Percentiles rank a stretch among this genome's conserved stretches.
Conservation (phyloP, 352 stramenopile genomes). For the Globisporangium nodosum region DNA sequence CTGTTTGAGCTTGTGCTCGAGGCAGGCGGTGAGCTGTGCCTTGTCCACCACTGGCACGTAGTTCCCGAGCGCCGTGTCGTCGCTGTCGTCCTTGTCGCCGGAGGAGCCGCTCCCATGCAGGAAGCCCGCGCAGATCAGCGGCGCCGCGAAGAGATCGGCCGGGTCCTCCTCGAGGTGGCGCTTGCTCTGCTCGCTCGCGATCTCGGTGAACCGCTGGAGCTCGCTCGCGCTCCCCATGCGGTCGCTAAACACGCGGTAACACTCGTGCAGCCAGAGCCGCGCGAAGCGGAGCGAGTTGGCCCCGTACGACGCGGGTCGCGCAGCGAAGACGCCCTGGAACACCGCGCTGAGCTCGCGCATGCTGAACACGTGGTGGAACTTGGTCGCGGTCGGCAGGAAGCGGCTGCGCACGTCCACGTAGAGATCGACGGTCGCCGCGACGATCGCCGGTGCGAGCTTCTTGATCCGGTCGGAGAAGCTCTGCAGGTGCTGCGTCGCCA, state of each 20-base stretch:
- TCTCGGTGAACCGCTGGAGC: constrained; percentile 71
- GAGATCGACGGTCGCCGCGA: constrained; percentile 81
- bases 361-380: constrained; percentile 93
- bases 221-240: constrained; percentile 77
- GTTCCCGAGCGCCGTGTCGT: constrained; percentile 12
- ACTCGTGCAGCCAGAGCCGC: constrained; percentile 90
- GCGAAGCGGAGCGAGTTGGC: constrained; percentile 60
- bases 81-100: constrained; percentile 3
- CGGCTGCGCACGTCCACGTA: constrained; percentile 62
- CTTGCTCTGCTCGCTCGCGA: constrained; percentile 83
- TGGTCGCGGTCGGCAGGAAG: constrained; percentile 88
- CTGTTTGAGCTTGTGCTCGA: constrained; percentile 61
- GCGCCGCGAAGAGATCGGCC: constrained; percentile 57
- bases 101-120: constrained; percentile 14
- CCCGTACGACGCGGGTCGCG: constrained; percentile 55
- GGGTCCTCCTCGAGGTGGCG: constrained; percentile 84
- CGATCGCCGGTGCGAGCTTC: constrained; percentile 46
- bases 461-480: constrained; percentile 82
- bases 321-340: constrained; percentile 81
- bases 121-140: constrained; percentile 74
- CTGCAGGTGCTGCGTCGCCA: constrained; percentile 59
- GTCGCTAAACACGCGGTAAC: constrained; percentile 89
- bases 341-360: constrained; percentile 85
- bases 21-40: constrained; percentile 33
- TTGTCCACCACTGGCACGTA: constrained; percentile 58